Conservation (phyloP, 2,329 filamentous ascomycete genomes). For the Tolypocladium paradoxum region DNA sequence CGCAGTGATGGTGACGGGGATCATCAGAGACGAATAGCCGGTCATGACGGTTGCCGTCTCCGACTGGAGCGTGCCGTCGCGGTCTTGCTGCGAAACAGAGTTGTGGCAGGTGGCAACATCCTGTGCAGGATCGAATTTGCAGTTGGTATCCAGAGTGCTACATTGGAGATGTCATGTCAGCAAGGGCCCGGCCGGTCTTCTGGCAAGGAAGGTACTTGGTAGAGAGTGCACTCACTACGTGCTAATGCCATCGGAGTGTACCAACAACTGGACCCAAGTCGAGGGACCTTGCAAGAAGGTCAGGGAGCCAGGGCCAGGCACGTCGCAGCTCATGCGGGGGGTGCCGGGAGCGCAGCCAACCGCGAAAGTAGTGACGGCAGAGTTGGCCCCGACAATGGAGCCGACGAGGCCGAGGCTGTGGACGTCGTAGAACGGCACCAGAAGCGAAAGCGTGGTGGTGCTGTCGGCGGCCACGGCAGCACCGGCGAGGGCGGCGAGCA, state of each 20-base stretch:
- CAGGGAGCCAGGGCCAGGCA: constrained; percentile 6
- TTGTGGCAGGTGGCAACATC: constrained; percentile 13
- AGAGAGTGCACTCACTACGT: background rate
- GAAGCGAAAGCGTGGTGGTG: constrained; percentile 13
- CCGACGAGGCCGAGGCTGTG: too few relatives aligned
- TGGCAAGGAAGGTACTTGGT: too few relatives aligned
- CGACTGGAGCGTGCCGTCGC: background rate
- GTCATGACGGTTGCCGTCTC: constrained; percentile 4
- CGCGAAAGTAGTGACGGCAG: constrained; percentile 17
- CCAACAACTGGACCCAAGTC: constrained; percentile 11
- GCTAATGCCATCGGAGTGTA: background rate
- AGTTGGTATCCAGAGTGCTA: constrained; percentile 11
- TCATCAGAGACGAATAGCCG: constrained; percentile 10
- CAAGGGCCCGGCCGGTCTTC: background rate
- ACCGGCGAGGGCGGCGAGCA: constrained; percentile 13
- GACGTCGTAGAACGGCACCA: too few relatives aligned
- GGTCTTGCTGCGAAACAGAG: constrained; percentile 1
- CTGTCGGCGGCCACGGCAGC: constrained; percentile 13
- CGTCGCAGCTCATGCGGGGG: constrained; percentile 14
- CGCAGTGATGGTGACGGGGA: constrained; percentile 25
- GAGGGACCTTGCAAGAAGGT: constrained; percentile 16
- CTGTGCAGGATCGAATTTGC: constrained; percentile 14
- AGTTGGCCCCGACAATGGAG: constrained; percentile 18
- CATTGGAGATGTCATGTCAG: background rate
- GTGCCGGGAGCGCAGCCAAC: constrained; percentile 13